These are phyloP conservation scores for Leishmania mexicana DNA, from an alignment of 208 protist species.

Conservation along the genomic window DNA sequence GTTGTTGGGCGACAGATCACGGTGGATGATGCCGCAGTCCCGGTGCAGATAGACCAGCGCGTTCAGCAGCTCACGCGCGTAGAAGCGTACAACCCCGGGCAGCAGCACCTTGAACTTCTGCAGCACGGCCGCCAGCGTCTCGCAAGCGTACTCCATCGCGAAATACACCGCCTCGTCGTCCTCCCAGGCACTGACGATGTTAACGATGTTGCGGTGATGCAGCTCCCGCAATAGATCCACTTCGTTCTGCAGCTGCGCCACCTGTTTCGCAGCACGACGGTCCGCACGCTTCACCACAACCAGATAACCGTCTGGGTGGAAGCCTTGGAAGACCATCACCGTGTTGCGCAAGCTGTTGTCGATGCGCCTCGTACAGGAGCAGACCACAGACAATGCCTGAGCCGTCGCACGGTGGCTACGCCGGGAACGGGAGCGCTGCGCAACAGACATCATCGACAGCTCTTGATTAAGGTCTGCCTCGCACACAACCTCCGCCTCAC, in stretches of 20 bases:
- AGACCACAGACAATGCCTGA: slow-evolving; percentile 11
- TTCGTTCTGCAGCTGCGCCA: slow-evolving; percentile 49
- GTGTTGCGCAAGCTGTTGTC: neutral
- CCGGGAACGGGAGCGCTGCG: slow-evolving; percentile 23
- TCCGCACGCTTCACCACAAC: slow-evolving; percentile 63
- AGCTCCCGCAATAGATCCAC: slow-evolving; percentile 49
- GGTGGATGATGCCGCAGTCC: slow-evolving; percentile 56
- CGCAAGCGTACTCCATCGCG: slow-evolving; percentile 72
- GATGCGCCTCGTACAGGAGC: slow-evolving; percentile 25
- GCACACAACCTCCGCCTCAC: neutral
- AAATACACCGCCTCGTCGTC: slow-evolving; percentile 52
- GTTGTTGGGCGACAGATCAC: slow-evolving; percentile 81
- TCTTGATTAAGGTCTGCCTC: slow-evolving; percentile 15
- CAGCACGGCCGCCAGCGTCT: slow-evolving; percentile 60
- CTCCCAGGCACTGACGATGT: slow-evolving; percentile 52
- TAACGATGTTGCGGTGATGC: slow-evolving; percentile 72
- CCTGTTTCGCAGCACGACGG: slow-evolving; percentile 22
- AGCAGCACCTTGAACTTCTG: slow-evolving; percentile 49
- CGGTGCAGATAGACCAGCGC: slow-evolving; percentile 76
- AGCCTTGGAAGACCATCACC: slow-evolving; percentile 25
- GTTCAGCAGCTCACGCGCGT: slow-evolving; percentile 52
- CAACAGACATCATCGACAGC: slow-evolving; percentile 25
- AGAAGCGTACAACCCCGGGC: slow-evolving; percentile 43
- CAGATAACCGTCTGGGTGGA: slow-evolving; percentile 44
- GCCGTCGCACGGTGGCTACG: slow-evolving; percentile 7